Base-by-base conservation (phyloP, 805 yeast genomes). In the Yamadazyma akitaensis region DNA sequence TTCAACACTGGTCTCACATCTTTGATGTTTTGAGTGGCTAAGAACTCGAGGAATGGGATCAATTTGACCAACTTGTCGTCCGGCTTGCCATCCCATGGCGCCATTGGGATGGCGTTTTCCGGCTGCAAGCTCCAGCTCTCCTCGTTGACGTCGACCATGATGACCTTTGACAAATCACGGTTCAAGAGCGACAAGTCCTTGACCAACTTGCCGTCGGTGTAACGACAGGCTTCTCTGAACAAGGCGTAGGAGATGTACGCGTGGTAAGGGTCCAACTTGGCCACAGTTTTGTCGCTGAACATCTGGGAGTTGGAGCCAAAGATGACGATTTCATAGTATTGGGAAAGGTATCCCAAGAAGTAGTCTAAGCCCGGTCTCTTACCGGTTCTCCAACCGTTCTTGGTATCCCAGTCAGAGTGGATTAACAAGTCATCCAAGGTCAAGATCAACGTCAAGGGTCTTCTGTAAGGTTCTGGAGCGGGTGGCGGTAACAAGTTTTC, bases 301-400 rank as follows among this genome's bases (percentile, higher is more conserved):
- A 86, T 85, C 82, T 83, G 84, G 58, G 86, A 85, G 63, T 88
- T 88, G 50, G 90, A 82, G 30, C 92, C 81, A 64, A 94, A 94
- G 40, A 95, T 72, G 44, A 94, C 98, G 63, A 94, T 84, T 72
- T 94, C 99, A 68, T 92, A 94, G 74, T 90, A 92, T 70, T 88
- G 96, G 7, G 97, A 87, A 57, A 94, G 74, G 68, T 94, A 94
- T 25, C 96, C 96, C 63, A 94, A 73, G 71, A 94, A 94, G 74
- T 94, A 94, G 67, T 95, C 99, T 51, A 89, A 83, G 52, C 99
- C 99, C 30, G 99, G 98, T 73, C 99, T 88, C 76, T 94, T 94
- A 26, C 96, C 98, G 13, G 97, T 92, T 72, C 94, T 84, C 99
- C 99, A 94, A 45, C 99, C 99, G 62, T 81, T 77, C 66, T 88